A percentile compares a stretch with the other conserved stretches of the same genome.
Conservation (phyloP, 192 early-diverging fungal species). For the Entophlyctis luteolus region DNA sequence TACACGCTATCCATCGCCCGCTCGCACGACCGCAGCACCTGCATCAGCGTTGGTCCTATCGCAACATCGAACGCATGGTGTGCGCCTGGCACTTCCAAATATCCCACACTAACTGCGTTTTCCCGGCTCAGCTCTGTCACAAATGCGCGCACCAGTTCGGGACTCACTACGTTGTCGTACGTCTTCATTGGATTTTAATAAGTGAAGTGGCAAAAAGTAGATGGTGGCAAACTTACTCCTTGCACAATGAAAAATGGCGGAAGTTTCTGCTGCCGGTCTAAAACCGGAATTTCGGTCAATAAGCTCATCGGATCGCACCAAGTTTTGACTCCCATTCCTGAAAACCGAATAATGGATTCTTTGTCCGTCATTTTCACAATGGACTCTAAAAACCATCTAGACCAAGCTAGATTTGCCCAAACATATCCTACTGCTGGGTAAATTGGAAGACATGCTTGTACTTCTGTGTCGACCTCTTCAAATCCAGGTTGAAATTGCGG, state of each 20-base stretch:
- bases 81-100: constrained; percentile 22
- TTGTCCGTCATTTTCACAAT: constrained; percentile 29
- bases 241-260: constrained; percentile 43
- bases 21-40: constrained; percentile 10
- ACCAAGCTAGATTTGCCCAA: constrained; percentile 37
- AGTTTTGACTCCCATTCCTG: background rate
- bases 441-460: constrained; percentile 52
- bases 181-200: constrained; percentile 25
- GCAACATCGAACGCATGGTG: constrained; percentile 24
- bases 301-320: constrained; percentile 33
- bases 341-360: background rate
- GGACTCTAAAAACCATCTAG: constrained; percentile 40
- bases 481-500: constrained; percentile 29
- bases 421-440: constrained; percentile 49
- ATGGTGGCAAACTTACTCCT: background rate
- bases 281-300: constrained; percentile 16
- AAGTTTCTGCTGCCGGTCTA: constrained; percentile 20
- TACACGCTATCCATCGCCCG: constrained; percentile 7
- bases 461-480: constrained; percentile 43
- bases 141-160: constrained; percentile 30
- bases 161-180: constrained; percentile 34
- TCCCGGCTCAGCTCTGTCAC: constrained; percentile 19
- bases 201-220: background rate
- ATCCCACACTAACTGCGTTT: constrained; percentile 14
- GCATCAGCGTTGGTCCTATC: constrained; percentile 3